Conservation (phyloP, 805 yeast species). For the Metschnikowia reukaufii region DNA sequence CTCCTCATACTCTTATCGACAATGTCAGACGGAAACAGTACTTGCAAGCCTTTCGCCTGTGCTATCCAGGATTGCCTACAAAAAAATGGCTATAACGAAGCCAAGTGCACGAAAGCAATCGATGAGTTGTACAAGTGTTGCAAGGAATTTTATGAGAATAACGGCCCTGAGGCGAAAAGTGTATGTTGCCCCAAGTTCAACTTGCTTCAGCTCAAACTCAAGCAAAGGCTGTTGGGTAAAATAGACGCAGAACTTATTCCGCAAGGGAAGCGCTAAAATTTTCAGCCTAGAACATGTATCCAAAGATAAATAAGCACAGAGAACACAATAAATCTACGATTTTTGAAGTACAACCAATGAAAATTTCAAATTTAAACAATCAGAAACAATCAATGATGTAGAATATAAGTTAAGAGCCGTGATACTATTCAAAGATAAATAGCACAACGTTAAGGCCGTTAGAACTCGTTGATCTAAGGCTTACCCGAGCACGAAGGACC, state of each 20-base stretch:
- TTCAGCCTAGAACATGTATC: too few species aligned
- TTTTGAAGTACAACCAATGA: neutral
- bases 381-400: neutral
- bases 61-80: slow-evolving; percentile 78
- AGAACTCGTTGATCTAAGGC: slow-evolving; percentile 71
- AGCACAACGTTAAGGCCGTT: slow-evolving; percentile 61
- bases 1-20: neutral
- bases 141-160: slow-evolving; percentile 55
- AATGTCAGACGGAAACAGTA: slow-evolving; percentile 26
- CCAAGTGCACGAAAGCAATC: slow-evolving; percentile 68
- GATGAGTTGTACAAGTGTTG: slow-evolving; percentile 78
- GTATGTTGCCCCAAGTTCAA: slow-evolving; percentile 79
- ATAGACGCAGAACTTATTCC: slow-evolving; percentile 56
- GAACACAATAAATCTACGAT: neutral
- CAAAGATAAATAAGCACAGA: too few species aligned
- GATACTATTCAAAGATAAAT: slow-evolving; percentile 43
- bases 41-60: slow-evolving; percentile 81
- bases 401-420: slow-evolving; percentile 75
- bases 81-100: slow-evolving; percentile 62
- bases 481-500: slow-evolving; percentile 88
- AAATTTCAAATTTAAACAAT: neutral
- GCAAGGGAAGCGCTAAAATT: slow-evolving; percentile 9
- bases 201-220: slow-evolving; percentile 59
- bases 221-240: slow-evolving; percentile 57
- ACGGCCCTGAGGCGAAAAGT: slow-evolving; percentile 60